These are phyloP conservation scores for Conidiobolus incongruus DNA, from an alignment of 371 early-diverging fungal species.

Conservation along the genomic window DNA sequence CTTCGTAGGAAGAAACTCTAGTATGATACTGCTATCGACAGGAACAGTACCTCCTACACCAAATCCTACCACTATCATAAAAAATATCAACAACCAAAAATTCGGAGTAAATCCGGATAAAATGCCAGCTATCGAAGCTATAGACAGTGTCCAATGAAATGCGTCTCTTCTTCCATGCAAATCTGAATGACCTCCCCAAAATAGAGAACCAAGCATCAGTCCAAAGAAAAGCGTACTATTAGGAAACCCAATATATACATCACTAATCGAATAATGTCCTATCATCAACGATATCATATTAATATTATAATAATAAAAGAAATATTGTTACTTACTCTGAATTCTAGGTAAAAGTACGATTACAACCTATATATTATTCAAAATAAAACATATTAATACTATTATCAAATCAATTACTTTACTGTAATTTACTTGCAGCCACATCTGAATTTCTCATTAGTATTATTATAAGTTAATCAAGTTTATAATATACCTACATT, in stretches of 20 bases:
- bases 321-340: no score
- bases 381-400: no score
- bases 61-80: constrained; percentile 44
- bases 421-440: no score
- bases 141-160: constrained; percentile 47
- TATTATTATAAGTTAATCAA: no score
- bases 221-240: constrained; percentile 50
- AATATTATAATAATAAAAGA: no score
- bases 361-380: no score
- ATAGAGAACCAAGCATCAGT: constrained; percentile 58
- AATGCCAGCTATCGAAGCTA: constrained; percentile 44
- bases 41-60: constrained; percentile 85
- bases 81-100: constrained; percentile 32
- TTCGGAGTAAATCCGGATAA: constrained; percentile 37
- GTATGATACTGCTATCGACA: constrained; percentile 64
- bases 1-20: constrained; percentile 63
- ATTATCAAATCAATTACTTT: no score
- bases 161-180: constrained; percentile 48
- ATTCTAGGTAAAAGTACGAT: no score
- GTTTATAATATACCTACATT: constrained; percentile 11
- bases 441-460: no score
- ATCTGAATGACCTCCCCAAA: constrained; percentile 64
- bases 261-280: no score
- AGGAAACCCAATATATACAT: constrained; percentile 21
- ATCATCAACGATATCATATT: no score